These are phyloP conservation scores for Gynochthodes officinalis DNA, from an alignment of 257 asterid genomes.

Conservation along the genomic window DNA sequence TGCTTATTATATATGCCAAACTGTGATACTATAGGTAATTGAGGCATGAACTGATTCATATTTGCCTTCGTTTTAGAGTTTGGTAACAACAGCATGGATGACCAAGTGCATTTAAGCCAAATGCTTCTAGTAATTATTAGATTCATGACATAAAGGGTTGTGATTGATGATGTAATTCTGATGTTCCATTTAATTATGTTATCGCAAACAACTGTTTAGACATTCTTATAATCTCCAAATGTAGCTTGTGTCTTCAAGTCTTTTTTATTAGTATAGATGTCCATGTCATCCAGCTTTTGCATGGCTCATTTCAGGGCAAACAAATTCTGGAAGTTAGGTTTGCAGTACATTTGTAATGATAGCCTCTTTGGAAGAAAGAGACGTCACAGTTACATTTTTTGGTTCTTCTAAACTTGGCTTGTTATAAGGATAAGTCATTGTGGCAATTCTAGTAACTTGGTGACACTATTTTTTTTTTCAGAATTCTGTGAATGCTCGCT, in stretches of 20 bases:
- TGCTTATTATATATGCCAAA: too few relatives aligned
- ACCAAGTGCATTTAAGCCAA: too few relatives aligned
- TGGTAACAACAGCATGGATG: too few relatives aligned
- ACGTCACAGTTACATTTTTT: background rate
- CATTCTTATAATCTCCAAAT: background rate
- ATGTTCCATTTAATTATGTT: background rate
- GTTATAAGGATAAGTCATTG: background rate
- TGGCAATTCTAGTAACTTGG: constrained; percentile 6
- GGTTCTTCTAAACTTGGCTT: background rate
- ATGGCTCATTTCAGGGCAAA: background rate
- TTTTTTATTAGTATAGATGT: too few relatives aligned
- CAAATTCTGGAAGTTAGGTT: too few relatives aligned
- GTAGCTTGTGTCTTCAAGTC: background rate
- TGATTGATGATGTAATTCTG: background rate
- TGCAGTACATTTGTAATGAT: too few relatives aligned
- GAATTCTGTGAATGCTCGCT: constrained; percentile 98
- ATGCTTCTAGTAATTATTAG: too few relatives aligned
- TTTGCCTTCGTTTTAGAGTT: too few relatives aligned
- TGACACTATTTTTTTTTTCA: constrained; percentile 33
- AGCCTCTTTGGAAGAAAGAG: background rate
- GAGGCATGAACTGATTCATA: too few relatives aligned
- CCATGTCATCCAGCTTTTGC: background rate
- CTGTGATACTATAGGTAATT: too few relatives aligned
- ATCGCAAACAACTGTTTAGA: background rate
- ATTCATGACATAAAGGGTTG: too few relatives aligned